Percentiles rank a stretch among this genome's conserved stretches.
phyloP scores from a whole-genome alignment of 495 filamentous ascomycete species.

The Parachaetomium inaequale region DNA sequence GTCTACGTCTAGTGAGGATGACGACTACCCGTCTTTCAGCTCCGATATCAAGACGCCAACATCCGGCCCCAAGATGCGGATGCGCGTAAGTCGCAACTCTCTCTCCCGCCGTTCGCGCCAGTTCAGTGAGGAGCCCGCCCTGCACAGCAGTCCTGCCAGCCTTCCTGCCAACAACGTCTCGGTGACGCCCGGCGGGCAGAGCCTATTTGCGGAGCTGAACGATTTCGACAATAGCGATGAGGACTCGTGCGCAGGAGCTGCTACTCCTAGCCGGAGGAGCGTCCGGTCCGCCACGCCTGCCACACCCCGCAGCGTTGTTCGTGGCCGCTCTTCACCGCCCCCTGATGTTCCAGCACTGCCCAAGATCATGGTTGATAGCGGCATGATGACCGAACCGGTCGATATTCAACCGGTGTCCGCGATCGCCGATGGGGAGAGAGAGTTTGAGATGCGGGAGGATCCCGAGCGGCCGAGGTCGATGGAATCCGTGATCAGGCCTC shows the following conservation, averaged over 20 bases:
- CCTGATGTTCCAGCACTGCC: constrained; percentile 53
- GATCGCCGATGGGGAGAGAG: not conserved
- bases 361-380: constrained; percentile 69
- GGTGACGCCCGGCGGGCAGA: constrained; percentile 59
- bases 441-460: not conserved
- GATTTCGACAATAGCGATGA: constrained; percentile 66
- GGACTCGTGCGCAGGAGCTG: constrained; percentile 45
- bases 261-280: constrained; percentile 45
- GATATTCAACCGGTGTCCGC: constrained; percentile 19
- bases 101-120: constrained; percentile 58
- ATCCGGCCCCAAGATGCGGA: constrained; percentile 60
- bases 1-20: constrained; percentile 81
- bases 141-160: constrained; percentile 54
- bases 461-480: constrained; percentile 37
- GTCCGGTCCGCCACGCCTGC: constrained; percentile 36
- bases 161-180: constrained; percentile 45
- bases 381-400: constrained; percentile 83
- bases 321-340: constrained; percentile 45
- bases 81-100: constrained; percentile 62
- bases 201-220: constrained; percentile 84
- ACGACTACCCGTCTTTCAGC: constrained; percentile 45
- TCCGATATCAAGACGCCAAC: constrained; percentile 55
- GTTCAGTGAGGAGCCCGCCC: constrained; percentile 58
- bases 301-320: constrained; percentile 37
- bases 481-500: constrained; percentile 34